Base-by-base conservation (phyloP, 2,329 filamentous ascomycete species). In the Claviceps citrina region DNA sequence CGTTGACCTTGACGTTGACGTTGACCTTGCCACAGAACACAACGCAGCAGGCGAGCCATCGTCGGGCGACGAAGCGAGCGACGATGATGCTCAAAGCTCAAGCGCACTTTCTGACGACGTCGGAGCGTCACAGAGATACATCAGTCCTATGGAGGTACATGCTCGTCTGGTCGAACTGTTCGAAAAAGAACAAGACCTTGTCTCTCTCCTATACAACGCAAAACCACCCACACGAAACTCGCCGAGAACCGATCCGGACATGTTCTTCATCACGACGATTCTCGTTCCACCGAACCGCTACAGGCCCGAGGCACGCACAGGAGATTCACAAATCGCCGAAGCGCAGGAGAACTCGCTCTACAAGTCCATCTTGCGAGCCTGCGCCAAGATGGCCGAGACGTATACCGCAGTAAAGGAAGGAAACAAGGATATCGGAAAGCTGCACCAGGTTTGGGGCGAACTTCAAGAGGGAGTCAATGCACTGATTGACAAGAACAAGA, bases 251-350 rank as follows among this genome's bases (percentile, higher is more conserved):
- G 22, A 76, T 67, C 75, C 84, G 1, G 83, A 94, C 49, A 94
- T 96, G 78, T 96, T 98, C 63, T 98, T 98, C 62, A 68, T 96
- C 42, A 78, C 82, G 42, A 80, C 78, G 27, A 66, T 98, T 39
- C 67, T 96, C 12, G 85, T 98, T 0, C 86, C 93, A 2, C 91
- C 91, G 2, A 98, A 94, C 57, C 81, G 79, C 51, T 98, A 81
- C 58, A 78, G 91, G 31, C 87, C 91, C 10, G 85, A 93, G 56
- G 84, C 86, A 8, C 73, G 77, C 44, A 87, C 84, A 24, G 84
- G 85, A 33, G 75, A 81, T 27, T 78, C 81, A 32, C 78, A 86
- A 40, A 82, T 96, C 47, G 76, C 85, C 20, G 91, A 98, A 58
- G 81, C 84, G 3, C 78, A 86, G 50, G 84, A 93, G 57, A 98